These are phyloP conservation scores for Starmerella etchellsii DNA, from an alignment of 805 yeast genomes.

Conservation along the genomic window DNA sequence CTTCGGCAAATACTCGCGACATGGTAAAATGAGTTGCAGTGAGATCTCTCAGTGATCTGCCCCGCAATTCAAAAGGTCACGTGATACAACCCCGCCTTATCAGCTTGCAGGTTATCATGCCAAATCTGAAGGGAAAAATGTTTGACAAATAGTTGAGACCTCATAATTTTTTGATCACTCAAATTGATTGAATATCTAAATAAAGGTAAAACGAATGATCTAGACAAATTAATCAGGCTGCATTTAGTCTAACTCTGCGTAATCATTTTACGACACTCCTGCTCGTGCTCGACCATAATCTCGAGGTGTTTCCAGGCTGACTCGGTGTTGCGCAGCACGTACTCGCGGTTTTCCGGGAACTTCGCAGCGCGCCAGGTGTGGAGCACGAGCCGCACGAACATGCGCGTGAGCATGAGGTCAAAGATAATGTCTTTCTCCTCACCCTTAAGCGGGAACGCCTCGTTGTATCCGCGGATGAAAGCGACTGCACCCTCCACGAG, in stretches of 20 bases:
- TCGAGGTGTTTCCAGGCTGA: slow-evolving; percentile 3
- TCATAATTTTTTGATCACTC: too few relatives aligned
- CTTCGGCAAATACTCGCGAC: background rate
- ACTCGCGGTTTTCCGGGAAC: slow-evolving; percentile 11
- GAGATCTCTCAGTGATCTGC: too few relatives aligned
- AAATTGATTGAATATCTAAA: too few relatives aligned
- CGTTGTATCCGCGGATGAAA: slow-evolving; percentile 10
- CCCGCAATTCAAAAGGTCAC: too few relatives aligned
- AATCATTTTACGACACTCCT: background rate
- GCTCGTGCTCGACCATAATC: background rate
- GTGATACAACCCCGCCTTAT: too few relatives aligned
- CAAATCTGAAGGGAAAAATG: too few relatives aligned
- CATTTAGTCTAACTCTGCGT: too few relatives aligned
- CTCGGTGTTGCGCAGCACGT: slow-evolving; percentile 3
- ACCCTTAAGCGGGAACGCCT: slow-evolving; percentile 2
- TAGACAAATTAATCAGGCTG: too few relatives aligned
- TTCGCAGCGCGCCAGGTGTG: slow-evolving; percentile 5
- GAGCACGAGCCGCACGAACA: slow-evolving; percentile 6
- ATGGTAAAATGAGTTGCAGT: too few relatives aligned
- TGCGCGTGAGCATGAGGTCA: slow-evolving; percentile 9
- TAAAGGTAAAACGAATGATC: too few relatives aligned
- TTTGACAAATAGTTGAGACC: too few relatives aligned
- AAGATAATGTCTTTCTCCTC: slow-evolving; percentile 6
- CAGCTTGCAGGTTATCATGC: too few relatives aligned
- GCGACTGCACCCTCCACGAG: slow-evolving; percentile 9